Conservation (phyloP, 495 filamentous ascomycete genomes). For the Xylaria acuta region DNA sequence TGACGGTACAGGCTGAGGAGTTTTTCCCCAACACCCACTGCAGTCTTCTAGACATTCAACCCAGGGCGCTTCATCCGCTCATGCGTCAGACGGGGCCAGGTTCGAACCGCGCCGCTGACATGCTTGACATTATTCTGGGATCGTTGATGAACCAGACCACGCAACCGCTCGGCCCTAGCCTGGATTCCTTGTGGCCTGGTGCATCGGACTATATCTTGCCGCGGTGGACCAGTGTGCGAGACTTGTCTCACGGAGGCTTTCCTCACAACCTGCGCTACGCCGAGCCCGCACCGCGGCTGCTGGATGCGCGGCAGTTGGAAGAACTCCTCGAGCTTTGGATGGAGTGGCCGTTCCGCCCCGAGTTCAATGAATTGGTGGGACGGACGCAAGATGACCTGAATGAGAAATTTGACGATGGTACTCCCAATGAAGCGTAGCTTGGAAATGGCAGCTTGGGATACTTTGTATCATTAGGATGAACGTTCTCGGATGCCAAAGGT, state of each 20-base stretch:
- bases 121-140: conserved; percentile 45
- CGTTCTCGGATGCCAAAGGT: background rate
- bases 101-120: conserved; percentile 43
- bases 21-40: conserved; percentile 58
- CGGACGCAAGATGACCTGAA: conserved; percentile 37
- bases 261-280: conserved; percentile 33
- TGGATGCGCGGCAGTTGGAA: conserved; percentile 55
- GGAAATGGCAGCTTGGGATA: background rate
- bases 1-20: conserved; percentile 58
- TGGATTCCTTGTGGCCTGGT: conserved; percentile 47
- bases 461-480: background rate
- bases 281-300: conserved; percentile 45
- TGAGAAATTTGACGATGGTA: conserved; percentile 21
- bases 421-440: background rate
- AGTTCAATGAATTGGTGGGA: conserved; percentile 48
- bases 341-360: conserved; percentile 65
- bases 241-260: conserved; percentile 48
- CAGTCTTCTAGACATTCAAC: conserved; percentile 55
- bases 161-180: conserved; percentile 30
- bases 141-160: conserved; percentile 29
- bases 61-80: conserved; percentile 43
- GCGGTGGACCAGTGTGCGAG: conserved; percentile 47
- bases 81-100: conserved; percentile 45
- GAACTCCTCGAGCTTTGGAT: conserved; percentile 59
- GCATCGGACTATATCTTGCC: conserved; percentile 49